Conservation (phyloP, 495 filamentous ascomycete species). For the Neurospora sp. region DNA sequence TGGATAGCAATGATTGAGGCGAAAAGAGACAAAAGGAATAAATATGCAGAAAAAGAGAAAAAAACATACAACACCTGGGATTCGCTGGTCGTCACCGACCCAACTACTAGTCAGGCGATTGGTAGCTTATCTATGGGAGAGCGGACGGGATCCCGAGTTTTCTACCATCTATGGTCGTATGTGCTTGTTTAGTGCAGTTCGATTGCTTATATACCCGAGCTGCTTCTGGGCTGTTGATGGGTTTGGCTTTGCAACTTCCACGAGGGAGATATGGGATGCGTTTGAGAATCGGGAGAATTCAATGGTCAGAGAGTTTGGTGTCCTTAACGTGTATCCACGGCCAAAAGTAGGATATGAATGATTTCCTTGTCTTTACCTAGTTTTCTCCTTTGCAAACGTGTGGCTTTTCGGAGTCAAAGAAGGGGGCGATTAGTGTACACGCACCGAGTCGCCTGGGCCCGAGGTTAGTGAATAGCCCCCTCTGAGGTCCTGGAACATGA, state of each 20-base stretch:
- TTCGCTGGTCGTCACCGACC: conserved; percentile 35
- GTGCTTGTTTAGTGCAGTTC: neutral
- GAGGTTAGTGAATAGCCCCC: neutral
- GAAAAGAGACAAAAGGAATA: no score
- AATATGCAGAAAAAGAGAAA: neutral
- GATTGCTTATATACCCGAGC: neutral
- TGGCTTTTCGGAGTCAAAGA: neutral
- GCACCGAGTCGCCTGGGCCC: neutral
- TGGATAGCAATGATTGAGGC: neutral
- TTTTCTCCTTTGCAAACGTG: neutral
- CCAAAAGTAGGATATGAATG: neutral
- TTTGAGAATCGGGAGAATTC: neutral
- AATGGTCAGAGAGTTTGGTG: neutral
- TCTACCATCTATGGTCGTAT: neutral
- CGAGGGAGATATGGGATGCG: neutral
- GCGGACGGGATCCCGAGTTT: conserved; percentile 41
- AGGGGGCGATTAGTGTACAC: neutral
- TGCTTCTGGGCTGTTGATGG: neutral
- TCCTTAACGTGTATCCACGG: neutral
- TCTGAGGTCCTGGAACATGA: neutral
- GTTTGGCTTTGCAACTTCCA: neutral
- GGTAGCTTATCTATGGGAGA: conserved; percentile 34
- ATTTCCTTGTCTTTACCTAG: neutral
- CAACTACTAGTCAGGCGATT: conserved; percentile 31
- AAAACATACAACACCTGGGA: conserved; percentile 19